These are phyloP conservation scores for Sphagnum magellanicum DNA, from an alignment of 228 moss, liverwort and hornwort genomes.

Conservation along the genomic window DNA sequence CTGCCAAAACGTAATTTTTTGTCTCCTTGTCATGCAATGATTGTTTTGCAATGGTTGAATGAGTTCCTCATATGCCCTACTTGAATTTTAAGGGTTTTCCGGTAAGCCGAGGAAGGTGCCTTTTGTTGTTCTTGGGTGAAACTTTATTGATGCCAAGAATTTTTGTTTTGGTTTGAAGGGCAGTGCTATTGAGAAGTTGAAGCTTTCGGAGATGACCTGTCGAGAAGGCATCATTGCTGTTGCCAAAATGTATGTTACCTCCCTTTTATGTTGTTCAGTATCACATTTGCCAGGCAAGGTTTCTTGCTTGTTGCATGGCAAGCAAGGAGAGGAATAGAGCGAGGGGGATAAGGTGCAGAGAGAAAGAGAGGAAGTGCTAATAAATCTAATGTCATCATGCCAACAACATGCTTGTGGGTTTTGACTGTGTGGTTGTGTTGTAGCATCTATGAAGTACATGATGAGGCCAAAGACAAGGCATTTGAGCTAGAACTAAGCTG, in stretches of 20 bases:
- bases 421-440: background rate
- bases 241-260: conserved; percentile 35
- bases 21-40: too few species aligned
- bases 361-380: too few species aligned
- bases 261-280: background rate
- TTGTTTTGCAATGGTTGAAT: too few species aligned
- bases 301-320: background rate
- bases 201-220: conserved; percentile 48
- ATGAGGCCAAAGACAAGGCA: conserved; percentile 97
- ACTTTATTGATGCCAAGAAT: background rate
- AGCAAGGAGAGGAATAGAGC: background rate
- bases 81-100: too few species aligned
- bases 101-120: background rate
- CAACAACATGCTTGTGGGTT: background rate
- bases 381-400: background rate
- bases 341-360: background rate
- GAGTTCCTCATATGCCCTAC: too few species aligned
- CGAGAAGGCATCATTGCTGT: conserved; percentile 53
- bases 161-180: background rate
- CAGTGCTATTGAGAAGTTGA: conserved; percentile 53
- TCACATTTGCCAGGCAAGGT: background rate
- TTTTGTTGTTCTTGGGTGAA: background rate
- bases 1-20: conserved; percentile 33
- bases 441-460: conserved; percentile 91
- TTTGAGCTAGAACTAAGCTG: conserved; percentile 99